Evolutionary conservation across 1,284 basidiomycete species (phyloP), one percentile per base, ranked within the genome.

Genomic region (Stereum hirsutum): DNA sequence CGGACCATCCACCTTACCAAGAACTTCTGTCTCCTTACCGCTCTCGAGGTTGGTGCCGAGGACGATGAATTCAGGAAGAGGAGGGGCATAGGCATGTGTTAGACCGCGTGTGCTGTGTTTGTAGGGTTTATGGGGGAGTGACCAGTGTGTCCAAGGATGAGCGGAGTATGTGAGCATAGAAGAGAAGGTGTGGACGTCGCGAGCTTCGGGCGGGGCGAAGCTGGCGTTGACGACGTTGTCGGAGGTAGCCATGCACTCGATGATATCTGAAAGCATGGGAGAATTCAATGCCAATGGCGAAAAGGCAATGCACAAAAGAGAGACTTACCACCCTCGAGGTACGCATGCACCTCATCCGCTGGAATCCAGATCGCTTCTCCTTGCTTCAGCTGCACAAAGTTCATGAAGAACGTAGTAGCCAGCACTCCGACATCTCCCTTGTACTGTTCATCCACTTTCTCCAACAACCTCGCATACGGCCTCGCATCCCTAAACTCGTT

Each of bases 261-360:
- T 57, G 40, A 64, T 64, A 26, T 64, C 60, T 57, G 30, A 8
- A 24, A 12, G 21, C 19, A 10, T 12, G 19, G 32, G 31, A 44
- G 39, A 21, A 35, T 20, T 12, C n/a, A 15, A 11, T 12, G 17
- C 12, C 12, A 36, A 12, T 26, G 24, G 39, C 14, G 19, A 10
- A 33, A 35, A n/a, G 10, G n/a, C n/a, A n/a, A 45, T n/a, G 15
- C 26, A 19, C 21, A 32, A 10, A 12, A 35, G 12, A 8, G 35
- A 14, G 17, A 36, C 69, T 55, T 48, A 72, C 73, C 73, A 52
- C 77, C 77, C 21, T 68, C 66, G 43, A 84, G 66, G 57, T 82
- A 84, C 4, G 79, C 81, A 53, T 83, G 81, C 6, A 78, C 78
- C 57, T 80, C 74, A 56, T 81, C 73, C 3, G 78, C 78, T 35